Base-by-base conservation (phyloP, 1,139 yeast species). In the Hyphopichia fennica region DNA sequence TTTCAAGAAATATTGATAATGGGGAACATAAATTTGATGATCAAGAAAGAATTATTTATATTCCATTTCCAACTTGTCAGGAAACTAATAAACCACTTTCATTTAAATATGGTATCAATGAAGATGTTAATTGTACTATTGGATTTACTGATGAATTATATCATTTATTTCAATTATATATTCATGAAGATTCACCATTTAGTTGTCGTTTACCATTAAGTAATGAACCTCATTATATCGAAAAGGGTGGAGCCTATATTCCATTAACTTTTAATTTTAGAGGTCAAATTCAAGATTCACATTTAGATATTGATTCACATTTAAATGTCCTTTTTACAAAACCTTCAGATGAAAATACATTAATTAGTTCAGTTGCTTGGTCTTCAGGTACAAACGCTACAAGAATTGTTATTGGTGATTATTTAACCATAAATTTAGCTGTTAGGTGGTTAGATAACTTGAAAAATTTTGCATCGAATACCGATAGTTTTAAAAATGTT, bases 181-280 rank as follows among this genome's bases (percentile, higher is more conserved):
- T 86, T 42, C 95, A 86, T 57, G 87, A 84, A 58, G 95, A 86
- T 58, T 83, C 77, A 3, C 95, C 95, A 22, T 81, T 82, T 56
- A 77, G 87, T 44, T 86, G 95, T 60, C 69, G 87, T 44, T 53
- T 84, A 20, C 85, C 86, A 3, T 52, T 76, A 37, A 67, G 76
- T 44, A 67, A 72, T 10, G 76, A 75, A 41, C 57, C 65, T 20
- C 61, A 72, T 47, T 65, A 66, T 39, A 56, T 68, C 41, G 77
- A 70, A 45, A 63, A 67, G 48, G 78, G 81, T 1, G 81, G 80
- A 1, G 79, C 81, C 2, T 69, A 57, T 35, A 60, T 85, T 9
- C 93, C 93, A 2, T 61, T 86, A 43, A 77, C 83, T 2, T 72
- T 86, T 57, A 80, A 80, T 54, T 67, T 86, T 47, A 75, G 90